phyloP scores from a whole-genome alignment of 2,329 filamentous ascomycete species.

The Sporothrix inflata region DNA sequence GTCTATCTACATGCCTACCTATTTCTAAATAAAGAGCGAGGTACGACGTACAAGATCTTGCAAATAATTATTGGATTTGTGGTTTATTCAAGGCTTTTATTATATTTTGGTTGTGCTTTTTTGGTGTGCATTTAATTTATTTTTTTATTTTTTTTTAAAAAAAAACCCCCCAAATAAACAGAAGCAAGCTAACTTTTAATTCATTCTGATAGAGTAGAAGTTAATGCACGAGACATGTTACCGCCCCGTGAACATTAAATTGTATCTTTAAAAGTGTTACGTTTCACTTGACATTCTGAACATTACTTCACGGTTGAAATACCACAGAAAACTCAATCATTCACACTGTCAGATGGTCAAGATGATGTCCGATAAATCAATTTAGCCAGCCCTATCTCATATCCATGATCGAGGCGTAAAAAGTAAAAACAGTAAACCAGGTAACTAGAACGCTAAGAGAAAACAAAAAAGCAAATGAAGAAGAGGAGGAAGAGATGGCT shows the following conservation, averaged over 20 bases:
- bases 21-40: constrained; percentile 3
- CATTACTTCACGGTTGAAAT: background rate
- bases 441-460: constrained; percentile 22
- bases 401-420: constrained; percentile 10
- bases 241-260: too few relatives aligned
- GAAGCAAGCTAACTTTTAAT: too few relatives aligned
- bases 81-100: background rate
- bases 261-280: too few relatives aligned
- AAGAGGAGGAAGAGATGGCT: background rate
- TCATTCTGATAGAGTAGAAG: too few relatives aligned
- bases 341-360: background rate
- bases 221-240: too few relatives aligned
- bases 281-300: too few relatives aligned
- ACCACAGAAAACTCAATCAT: background rate
- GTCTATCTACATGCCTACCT: background rate
- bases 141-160: too few relatives aligned
- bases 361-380: constrained; percentile 18
- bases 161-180: too few relatives aligned
- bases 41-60: background rate
- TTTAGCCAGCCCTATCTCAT: constrained; percentile 20
- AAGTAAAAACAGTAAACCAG: constrained; percentile 1
- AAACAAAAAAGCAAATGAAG: constrained; percentile 12
- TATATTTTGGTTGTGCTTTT: too few relatives aligned
- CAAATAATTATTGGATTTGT: background rate
- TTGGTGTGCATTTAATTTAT: too few relatives aligned